Percentiles rank a stretch among this genome's conserved stretches.
These are phyloP conservation scores for Chalciporus piperatus DNA, from an alignment of 768 basidiomycete species.

Conservation along the genomic window DNA sequence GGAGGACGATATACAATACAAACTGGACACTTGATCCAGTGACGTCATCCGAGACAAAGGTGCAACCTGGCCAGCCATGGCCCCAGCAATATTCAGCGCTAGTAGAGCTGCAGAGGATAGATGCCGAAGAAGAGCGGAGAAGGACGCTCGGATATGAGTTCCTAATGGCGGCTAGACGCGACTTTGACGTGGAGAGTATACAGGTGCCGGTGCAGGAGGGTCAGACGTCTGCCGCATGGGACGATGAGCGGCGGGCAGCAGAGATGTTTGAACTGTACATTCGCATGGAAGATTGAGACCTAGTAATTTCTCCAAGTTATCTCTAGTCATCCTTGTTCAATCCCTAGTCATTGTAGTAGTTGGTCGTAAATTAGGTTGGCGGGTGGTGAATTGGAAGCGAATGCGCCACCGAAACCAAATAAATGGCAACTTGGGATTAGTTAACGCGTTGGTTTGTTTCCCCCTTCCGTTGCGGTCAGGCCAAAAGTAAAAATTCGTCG, in stretches of 20 bases:
- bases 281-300: constrained; percentile 7
- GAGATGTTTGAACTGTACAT: constrained; percentile 45
- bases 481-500: constrained; percentile 48
- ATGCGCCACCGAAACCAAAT: constrained; percentile 35
- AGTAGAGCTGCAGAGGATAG: constrained; percentile 16
- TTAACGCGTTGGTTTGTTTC: constrained; percentile 32
- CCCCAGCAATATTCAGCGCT: background rate
- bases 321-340: no score
- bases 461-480: constrained; percentile 49
- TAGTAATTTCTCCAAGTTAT: no score
- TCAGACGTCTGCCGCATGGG: background rate
- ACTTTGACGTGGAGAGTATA: background rate
- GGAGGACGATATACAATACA: constrained; percentile 31
- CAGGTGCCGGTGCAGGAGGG: background rate
- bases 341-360: no score
- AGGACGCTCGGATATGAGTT: constrained; percentile 1
- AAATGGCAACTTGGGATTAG: constrained; percentile 31
- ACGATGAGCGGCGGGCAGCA: constrained; percentile 14
- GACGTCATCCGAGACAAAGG: background rate
- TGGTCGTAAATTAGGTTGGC: background rate
- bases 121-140: constrained; percentile 21
- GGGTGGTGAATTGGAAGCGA: background rate
- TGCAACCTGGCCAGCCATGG: background rate
- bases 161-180: constrained; percentile 3
- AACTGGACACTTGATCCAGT: background rate